A percentile compares a stretch with the other conserved stretches of the same genome.
phyloP scores from a whole-genome alignment of 2,329 filamentous ascomycete genomes.

The Penicillium sp. region DNA sequence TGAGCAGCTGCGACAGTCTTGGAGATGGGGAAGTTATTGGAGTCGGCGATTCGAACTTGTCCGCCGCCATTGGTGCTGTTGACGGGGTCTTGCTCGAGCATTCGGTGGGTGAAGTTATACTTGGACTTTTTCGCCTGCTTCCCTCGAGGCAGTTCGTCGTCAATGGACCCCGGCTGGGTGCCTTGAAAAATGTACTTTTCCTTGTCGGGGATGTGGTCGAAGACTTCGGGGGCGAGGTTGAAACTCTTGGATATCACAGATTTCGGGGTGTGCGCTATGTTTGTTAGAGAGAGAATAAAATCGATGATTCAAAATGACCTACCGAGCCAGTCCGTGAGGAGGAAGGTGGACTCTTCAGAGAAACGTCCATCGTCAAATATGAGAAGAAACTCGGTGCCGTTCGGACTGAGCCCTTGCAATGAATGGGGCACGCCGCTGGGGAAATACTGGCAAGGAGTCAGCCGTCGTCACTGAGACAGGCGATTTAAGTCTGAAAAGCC shows the following conservation, averaged over 20 bases:
- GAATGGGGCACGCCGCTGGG: slow-evolving; percentile 72
- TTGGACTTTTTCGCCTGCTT: slow-evolving; percentile 52
- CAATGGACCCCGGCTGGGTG: slow-evolving; percentile 59
- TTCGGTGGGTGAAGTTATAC: slow-evolving; percentile 65
- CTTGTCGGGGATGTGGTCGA: slow-evolving; percentile 33
- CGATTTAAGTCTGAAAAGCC: too few species aligned
- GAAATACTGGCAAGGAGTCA: slow-evolving; percentile 60
- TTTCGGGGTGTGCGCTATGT: slow-evolving; percentile 63
- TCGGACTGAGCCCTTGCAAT: slow-evolving; percentile 63
- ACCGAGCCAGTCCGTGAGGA: slow-evolving; percentile 71
- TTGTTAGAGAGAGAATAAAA: background rate
- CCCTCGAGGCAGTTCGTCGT: slow-evolving; percentile 60
- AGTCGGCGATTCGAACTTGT: slow-evolving; percentile 66
- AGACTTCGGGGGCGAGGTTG: slow-evolving; percentile 64
- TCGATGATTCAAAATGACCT: slow-evolving; percentile 18
- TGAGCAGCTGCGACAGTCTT: slow-evolving; percentile 66
- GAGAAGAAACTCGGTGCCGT: slow-evolving; percentile 63
- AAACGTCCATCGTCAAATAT: slow-evolving; percentile 59
- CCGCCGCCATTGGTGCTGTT: slow-evolving; percentile 61
- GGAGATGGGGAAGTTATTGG: slow-evolving; percentile 69
- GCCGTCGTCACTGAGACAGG: too few species aligned
- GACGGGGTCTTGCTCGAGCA: slow-evolving; percentile 65
- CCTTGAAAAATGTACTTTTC: slow-evolving; percentile 77
- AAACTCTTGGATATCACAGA: slow-evolving; percentile 72
- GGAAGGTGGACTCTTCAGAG: slow-evolving; percentile 65